Evolutionary conservation across 352 stramenopile genomes (phyloP).

Genomic region (Globisporangium ultimum): DNA sequence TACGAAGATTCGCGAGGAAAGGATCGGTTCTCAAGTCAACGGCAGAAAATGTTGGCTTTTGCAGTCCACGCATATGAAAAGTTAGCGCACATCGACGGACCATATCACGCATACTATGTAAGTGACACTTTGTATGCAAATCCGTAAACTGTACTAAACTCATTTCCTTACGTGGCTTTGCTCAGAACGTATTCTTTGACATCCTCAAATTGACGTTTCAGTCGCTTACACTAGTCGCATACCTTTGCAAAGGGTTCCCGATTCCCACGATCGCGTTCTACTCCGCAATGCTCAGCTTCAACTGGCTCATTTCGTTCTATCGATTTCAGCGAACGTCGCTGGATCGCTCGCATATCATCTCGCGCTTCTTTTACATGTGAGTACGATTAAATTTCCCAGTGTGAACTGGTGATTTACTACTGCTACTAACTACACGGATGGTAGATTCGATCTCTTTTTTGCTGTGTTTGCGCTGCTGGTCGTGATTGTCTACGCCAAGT

Average conservation of each 20-base stretch:
- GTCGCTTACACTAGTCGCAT: conserved; percentile 29
- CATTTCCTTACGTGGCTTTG: too few species aligned
- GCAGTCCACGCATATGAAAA: conserved; percentile 6
- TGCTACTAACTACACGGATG: too few species aligned
- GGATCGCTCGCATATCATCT: conserved; percentile 26
- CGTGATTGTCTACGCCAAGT: conserved; percentile 34
- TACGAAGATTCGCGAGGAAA: too few species aligned
- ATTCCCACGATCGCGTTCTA: conserved; percentile 38
- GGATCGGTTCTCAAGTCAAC: too few species aligned
- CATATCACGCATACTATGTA: conserved; percentile 41
- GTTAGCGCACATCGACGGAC: conserved; percentile 32
- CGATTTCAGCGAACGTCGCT: conserved; percentile 35
- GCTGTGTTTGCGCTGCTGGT: conserved; percentile 43
- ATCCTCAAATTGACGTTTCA: conserved; percentile 44
- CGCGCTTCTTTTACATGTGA: conserved; percentile 40
- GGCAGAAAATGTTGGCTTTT: too few species aligned
- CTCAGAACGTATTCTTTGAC: conserved; percentile 20
- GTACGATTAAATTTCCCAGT: too few species aligned
- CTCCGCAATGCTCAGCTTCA: conserved; percentile 28
- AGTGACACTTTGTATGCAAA: background rate
- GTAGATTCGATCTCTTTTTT: conserved; percentile 50
- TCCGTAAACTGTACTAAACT: too few species aligned
- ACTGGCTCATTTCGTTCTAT: conserved; percentile 49
- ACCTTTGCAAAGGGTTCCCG: conserved; percentile 40
- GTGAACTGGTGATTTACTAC: too few species aligned